phyloP scores from a whole-genome alignment of 306 rosid species.

The Fragaria nilgerrensis region DNA sequence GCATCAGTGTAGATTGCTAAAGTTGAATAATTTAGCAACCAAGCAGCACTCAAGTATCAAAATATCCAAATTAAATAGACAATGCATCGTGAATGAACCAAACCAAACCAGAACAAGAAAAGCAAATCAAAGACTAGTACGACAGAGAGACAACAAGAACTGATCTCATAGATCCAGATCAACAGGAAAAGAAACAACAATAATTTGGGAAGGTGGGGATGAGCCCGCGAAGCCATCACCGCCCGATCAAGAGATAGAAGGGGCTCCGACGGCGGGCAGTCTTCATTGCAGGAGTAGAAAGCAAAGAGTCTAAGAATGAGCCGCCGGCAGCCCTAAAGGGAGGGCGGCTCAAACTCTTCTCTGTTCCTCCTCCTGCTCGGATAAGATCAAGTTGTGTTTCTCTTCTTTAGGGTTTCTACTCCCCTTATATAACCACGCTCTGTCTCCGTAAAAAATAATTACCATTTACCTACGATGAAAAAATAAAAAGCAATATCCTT shows the following conservation, averaged over 20 bases:
- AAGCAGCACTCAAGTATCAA: too few relatives aligned
- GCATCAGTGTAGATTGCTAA: constrained; percentile 88
- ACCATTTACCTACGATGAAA: too few relatives aligned
- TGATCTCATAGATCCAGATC: too few relatives aligned
- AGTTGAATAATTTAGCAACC: constrained; percentile 46
- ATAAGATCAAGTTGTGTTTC: constrained; percentile 34
- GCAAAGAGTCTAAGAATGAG: constrained; percentile 8
- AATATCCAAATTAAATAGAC: too few relatives aligned
- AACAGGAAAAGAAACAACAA: too few relatives aligned
- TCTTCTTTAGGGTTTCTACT: not conserved
- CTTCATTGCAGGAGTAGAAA: constrained; percentile 39
- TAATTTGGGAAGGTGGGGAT: not conserved
- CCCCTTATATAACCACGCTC: not conserved
- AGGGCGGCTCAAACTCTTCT: constrained; percentile 21
- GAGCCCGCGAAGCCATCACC: constrained; percentile 45
- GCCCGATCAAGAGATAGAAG: constrained; percentile 13
- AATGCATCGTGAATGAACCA: too few relatives aligned
- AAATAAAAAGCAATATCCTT: too few relatives aligned
- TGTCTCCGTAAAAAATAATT: too few relatives aligned
- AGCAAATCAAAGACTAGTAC: too few relatives aligned
- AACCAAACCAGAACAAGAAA: too few relatives aligned
- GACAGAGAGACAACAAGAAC: too few relatives aligned
- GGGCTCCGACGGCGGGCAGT: constrained; percentile 54
- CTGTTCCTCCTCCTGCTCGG: constrained; percentile 36
- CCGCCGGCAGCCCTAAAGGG: constrained; percentile 30